Evolutionary conservation across 1,139 yeast genomes (phyloP).

Genomic region (Neolecta irregularis): DNA sequence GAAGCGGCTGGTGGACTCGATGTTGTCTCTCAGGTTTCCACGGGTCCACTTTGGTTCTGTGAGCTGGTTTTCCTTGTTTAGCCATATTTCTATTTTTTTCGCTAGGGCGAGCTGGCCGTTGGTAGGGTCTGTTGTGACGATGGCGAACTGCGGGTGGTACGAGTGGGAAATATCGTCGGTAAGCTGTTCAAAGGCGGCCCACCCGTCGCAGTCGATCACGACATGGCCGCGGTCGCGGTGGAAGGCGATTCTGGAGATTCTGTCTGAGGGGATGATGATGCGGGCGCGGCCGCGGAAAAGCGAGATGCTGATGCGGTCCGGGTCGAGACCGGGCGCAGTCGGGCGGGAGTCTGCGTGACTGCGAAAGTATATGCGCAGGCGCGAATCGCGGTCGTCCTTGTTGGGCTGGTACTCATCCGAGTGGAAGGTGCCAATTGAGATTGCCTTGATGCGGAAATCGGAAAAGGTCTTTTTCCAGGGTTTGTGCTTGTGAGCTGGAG

Average conservation of each 20-base stretch:
- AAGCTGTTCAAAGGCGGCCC: slow-evolving; percentile 19
- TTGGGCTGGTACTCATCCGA: slow-evolving; percentile 12
- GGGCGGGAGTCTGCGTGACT: slow-evolving; percentile 10
- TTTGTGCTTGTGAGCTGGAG: too few species aligned
- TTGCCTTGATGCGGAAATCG: slow-evolving; percentile 17
- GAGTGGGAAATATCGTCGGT: not conserved
- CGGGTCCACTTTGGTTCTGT: slow-evolving; percentile 21
- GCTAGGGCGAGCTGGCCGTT: slow-evolving; percentile 15
- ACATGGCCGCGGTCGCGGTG: slow-evolving; percentile 17
- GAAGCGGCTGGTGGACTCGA: slow-evolving; percentile 18
- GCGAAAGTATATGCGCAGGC: slow-evolving; percentile 11
- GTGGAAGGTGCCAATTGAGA: slow-evolving; percentile 17
- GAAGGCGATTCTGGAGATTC: slow-evolving; percentile 16
- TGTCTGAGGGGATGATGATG: slow-evolving; percentile 19
- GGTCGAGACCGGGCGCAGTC: slow-evolving; percentile 18
- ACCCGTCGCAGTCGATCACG: slow-evolving; percentile 15
- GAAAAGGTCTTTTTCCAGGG: slow-evolving; percentile 14
- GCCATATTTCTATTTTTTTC: slow-evolving; percentile 17
- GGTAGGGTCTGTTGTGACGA: slow-evolving; percentile 17
- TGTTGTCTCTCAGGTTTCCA: slow-evolving; percentile 18
- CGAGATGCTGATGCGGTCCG: slow-evolving; percentile 19
- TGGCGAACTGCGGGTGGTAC: slow-evolving; percentile 9
- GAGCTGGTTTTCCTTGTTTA: slow-evolving; percentile 16
- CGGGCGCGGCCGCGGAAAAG: slow-evolving; percentile 17
- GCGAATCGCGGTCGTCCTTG: slow-evolving; percentile 15